phyloP scores from a whole-genome alignment of 116 monocot species.

The Phalaenopsis hybrid region DNA sequence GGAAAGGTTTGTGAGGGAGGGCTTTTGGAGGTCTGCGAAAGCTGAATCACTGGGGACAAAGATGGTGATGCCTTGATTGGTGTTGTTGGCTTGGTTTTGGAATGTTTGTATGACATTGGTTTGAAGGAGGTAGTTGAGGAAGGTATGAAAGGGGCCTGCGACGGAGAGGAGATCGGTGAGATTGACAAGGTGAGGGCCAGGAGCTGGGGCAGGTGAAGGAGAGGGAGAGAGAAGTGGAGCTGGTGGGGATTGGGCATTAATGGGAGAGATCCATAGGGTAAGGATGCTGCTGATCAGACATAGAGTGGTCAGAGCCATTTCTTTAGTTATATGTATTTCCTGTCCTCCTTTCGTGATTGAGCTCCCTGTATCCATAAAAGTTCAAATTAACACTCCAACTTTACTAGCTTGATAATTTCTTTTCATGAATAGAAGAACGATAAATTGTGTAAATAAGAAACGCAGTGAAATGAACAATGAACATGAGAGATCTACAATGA shows the following conservation, averaged over 20 bases:
- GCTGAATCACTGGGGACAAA: slow-evolving; percentile 79
- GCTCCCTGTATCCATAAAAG: not conserved
- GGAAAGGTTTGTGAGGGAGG: slow-evolving; percentile 70
- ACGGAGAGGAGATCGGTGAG: slow-evolving; percentile 66
- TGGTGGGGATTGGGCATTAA: slow-evolving; percentile 19
- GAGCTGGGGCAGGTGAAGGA: slow-evolving; percentile 62
- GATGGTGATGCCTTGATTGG: slow-evolving; percentile 76
- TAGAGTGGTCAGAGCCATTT: slow-evolving; percentile 17
- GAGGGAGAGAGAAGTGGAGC: slow-evolving; percentile 5
- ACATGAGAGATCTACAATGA: too few species aligned
- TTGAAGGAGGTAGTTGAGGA: slow-evolving; percentile 59
- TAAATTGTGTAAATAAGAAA: not conserved
- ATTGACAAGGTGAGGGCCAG: slow-evolving; percentile 53
- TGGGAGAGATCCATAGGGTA: slow-evolving; percentile 9
- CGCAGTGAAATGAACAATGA: not conserved
- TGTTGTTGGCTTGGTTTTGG: slow-evolving; percentile 90
- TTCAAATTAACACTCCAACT: not conserved
- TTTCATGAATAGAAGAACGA: too few species aligned
- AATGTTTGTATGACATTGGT: slow-evolving; percentile 67
- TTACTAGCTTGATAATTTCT: not conserved
- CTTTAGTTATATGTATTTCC: not conserved
- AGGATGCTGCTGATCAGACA: slow-evolving; percentile 19
- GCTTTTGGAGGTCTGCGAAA: slow-evolving; percentile 57
- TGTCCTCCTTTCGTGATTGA: not conserved
- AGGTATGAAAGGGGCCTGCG: slow-evolving; percentile 79